phyloP scores from a whole-genome alignment of 371 early-diverging fungal genomes.

The Mortierella sp. region DNA sequence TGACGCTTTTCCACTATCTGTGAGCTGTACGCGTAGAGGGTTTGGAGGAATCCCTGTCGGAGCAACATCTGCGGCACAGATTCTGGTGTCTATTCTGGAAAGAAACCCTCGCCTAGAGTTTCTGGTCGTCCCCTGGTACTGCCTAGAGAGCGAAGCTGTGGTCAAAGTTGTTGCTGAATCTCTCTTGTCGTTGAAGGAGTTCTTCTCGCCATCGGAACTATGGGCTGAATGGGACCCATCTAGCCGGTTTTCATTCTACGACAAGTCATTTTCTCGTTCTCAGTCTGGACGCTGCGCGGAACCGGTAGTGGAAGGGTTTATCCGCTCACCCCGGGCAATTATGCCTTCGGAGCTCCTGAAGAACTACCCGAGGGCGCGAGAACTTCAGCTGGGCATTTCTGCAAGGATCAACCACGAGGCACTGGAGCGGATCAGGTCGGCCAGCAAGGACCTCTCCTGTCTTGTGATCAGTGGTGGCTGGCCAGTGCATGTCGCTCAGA shows the following conservation, averaged over 20 bases:
- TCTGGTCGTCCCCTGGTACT: neutral
- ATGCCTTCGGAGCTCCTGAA: neutral
- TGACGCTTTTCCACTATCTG: too few relatives aligned
- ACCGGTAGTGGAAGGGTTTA: neutral
- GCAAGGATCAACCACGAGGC: neutral
- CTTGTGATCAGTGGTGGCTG: neutral
- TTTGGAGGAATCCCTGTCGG: too few relatives aligned
- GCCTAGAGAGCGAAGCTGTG: neutral
- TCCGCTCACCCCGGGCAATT: neutral
- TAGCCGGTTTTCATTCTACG: neutral
- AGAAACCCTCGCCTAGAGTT: neutral
- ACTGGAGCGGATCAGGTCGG: neutral
- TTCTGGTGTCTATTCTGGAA: neutral
- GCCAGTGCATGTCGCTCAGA: neutral
- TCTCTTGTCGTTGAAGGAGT: neutral
- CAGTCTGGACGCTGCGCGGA: neutral
- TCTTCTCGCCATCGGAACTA: neutral
- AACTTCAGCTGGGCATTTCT: neutral
- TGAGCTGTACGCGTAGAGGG: too few relatives aligned
- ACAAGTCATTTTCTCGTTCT: neutral
- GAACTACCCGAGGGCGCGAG: neutral
- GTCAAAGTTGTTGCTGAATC: neutral
- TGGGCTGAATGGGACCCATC: neutral
- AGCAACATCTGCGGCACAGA: too few relatives aligned
- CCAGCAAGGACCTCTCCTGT: neutral